Evolutionary conservation across 768 basidiomycete species (phyloP).

Genomic region (Vararia minispora): DNA sequence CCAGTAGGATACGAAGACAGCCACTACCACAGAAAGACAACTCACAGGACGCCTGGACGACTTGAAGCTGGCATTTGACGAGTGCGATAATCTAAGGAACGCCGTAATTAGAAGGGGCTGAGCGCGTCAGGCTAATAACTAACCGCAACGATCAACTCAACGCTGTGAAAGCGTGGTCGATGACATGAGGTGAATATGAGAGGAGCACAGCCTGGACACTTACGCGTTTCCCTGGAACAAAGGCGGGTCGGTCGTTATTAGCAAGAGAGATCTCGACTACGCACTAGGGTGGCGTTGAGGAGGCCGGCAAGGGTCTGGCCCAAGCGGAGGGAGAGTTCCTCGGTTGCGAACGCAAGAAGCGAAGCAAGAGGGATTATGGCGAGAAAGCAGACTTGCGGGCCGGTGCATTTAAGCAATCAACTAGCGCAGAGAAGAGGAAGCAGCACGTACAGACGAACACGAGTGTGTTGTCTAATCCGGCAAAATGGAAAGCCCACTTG

Average conservation of each 20-base stretch:
- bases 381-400: slow-evolving; percentile 64
- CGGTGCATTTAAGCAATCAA: too few species aligned
- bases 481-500: slow-evolving; percentile 66
- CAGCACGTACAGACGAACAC: slow-evolving; percentile 61
- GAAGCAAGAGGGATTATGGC: slow-evolving; percentile 78
- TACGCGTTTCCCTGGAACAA: slow-evolving; percentile 19
- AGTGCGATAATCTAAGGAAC: slow-evolving; percentile 36
- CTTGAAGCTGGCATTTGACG: slow-evolving; percentile 29
- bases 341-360: slow-evolving; percentile 78
- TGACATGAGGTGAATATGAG: background rate
- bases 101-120: slow-evolving; percentile 7
- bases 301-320: slow-evolving; percentile 79
- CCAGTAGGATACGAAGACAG: too few species aligned
- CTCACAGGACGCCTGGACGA: slow-evolving; percentile 36
- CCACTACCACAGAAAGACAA: slow-evolving; percentile 17
- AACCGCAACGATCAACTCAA: slow-evolving; percentile 33
- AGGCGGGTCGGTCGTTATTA: background rate
- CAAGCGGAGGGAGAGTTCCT: slow-evolving; percentile 71
- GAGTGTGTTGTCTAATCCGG: slow-evolving; percentile 39
- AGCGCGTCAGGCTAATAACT: slow-evolving; percentile 12
- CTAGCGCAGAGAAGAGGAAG: background rate
- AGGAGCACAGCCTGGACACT: slow-evolving; percentile 5
- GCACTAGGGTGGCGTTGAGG: slow-evolving; percentile 73
- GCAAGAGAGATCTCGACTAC: slow-evolving; percentile 9
- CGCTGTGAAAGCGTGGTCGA: slow-evolving; percentile 15